Conservation (phyloP, 257 asterid genomes). For the Capsicum rhomboideum region DNA sequence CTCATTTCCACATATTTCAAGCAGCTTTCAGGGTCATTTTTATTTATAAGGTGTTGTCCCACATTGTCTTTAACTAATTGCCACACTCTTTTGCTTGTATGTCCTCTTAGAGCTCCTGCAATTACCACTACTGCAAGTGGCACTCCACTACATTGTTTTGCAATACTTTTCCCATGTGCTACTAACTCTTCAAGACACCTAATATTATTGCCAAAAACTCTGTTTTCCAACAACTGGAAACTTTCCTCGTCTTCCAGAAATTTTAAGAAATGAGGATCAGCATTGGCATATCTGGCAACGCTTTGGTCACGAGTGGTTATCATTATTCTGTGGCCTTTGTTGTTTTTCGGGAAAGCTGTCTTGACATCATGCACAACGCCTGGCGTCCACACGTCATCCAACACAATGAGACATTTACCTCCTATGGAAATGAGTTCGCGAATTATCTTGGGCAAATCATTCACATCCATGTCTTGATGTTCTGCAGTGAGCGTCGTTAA, state of each 20-base stretch:
- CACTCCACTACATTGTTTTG: no score
- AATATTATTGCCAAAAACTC: conserved; percentile 15
- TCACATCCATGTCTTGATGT: background rate
- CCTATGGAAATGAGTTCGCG: background rate
- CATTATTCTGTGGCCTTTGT: conserved; percentile 17
- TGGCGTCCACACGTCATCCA: conserved; percentile 27
- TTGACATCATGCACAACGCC: conserved; percentile 17
- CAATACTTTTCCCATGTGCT: background rate
- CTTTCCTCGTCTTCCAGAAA: conserved; percentile 17
- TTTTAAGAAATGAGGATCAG: conserved; percentile 15
- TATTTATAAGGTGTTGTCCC: background rate
- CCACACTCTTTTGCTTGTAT: background rate
- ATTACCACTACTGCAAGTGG: conserved; percentile 30
- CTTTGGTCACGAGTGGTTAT: conserved; percentile 18
- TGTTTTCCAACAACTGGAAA: conserved; percentile 22
- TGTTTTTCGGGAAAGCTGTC: conserved; percentile 12
- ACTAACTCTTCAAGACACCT: conserved; percentile 11
- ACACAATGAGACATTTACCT: conserved; percentile 18
- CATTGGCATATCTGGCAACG: conserved; percentile 19
- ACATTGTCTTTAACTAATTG: conserved; percentile 13
- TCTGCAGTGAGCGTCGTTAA: background rate
- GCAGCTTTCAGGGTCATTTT: background rate
- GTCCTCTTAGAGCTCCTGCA: conserved; percentile 31
- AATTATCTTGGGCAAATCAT: conserved; percentile 1
- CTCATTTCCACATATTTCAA: background rate